Evolutionary conservation across 805 yeast genomes (phyloP), one percentile per base, ranked within the genome.

Genomic region (Candida pseudofarinosa): DNA sequence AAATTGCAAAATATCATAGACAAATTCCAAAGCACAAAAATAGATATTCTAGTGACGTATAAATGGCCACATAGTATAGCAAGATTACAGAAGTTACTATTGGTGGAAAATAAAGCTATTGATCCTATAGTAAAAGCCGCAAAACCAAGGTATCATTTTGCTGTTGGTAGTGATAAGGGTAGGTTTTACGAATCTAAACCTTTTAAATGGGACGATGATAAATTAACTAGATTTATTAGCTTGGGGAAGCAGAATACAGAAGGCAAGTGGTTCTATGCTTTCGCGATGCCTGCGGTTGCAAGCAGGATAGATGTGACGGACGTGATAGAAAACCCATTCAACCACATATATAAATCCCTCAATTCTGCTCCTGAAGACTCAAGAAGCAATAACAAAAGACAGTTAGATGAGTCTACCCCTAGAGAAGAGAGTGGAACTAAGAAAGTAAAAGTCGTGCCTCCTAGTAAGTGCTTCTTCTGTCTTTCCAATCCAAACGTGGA

Each of bases 401-500:
- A 40, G 31, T 35, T 31, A 5, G 32, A 19, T 10, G 33, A 31
- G 19, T 31, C 20, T 4, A 17, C 18, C 5, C 18, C 39, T 12
- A 19, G 12, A 19, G n/a, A 23, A 4, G 15, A n/a, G 8, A 50
- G 51, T 33, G 42, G 56, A 34, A 39, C 23, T 18, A 67, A 67
- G 49, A 62, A 65, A 41, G 45, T 48, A n/a, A 65, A 62, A 45
- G 61, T 56, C 0, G 79, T 86, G 2, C 56, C 73, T 0, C 88
- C 91, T 0, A 69, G 67, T 12, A 63, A 69, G 35, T 89, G 97
- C 56, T 89, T 86, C 62, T 87, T 89, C 55, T 89, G 97, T 58
- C 72, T 89, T 15, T 79, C 91, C 1, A 88, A 87, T 54, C 85
- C 95, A 0, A 75, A 81, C 12, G 73, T 85, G 4, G 90, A 84